Evolutionary conservation across 2,329 filamentous ascomycete genomes (phyloP).

Genomic region (Epichloe scottii): DNA sequence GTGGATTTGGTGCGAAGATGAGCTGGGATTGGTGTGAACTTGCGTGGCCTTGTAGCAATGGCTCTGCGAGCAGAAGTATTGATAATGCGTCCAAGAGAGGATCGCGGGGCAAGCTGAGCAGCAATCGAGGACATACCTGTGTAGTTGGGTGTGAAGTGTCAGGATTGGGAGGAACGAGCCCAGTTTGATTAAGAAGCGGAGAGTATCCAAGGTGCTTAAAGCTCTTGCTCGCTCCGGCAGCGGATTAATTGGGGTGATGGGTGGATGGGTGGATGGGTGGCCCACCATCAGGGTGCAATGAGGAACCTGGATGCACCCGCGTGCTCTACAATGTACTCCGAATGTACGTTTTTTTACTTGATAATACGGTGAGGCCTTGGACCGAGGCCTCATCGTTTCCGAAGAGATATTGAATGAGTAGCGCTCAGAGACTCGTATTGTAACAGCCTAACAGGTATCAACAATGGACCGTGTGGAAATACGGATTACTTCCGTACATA

Average conservation of each 20-base stretch:
- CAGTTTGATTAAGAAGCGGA: not conserved
- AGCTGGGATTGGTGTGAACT: conserved; percentile 20
- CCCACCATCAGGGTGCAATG: not conserved
- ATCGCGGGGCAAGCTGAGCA: conserved; percentile 9
- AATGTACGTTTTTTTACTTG: too few relatives aligned
- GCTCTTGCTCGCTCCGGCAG: not conserved
- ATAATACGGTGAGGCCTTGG: not conserved
- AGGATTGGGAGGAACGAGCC: not conserved
- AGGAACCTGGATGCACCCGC: not conserved
- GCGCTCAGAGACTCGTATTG: too few relatives aligned
- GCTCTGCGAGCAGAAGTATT: conserved; percentile 3
- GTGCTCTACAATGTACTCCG: not conserved
- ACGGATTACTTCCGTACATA: too few relatives aligned
- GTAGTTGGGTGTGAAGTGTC: not conserved
- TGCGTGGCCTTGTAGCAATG: conserved; percentile 6
- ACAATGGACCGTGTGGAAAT: too few relatives aligned
- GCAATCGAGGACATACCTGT: conserved; percentile 16
- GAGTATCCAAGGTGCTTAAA: not conserved
- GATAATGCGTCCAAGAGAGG: conserved; percentile 1
- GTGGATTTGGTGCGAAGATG: conserved; percentile 22
- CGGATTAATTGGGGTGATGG: not conserved
- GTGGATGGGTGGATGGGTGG: not conserved
- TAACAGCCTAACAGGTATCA: too few relatives aligned
- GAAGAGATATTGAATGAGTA: too few relatives aligned
- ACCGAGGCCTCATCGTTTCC: too few relatives aligned